Evolutionary conservation across 768 basidiomycete species (phyloP), one percentile per base, ranked within the genome.

Genomic region (Boletus coccyginus): DNA sequence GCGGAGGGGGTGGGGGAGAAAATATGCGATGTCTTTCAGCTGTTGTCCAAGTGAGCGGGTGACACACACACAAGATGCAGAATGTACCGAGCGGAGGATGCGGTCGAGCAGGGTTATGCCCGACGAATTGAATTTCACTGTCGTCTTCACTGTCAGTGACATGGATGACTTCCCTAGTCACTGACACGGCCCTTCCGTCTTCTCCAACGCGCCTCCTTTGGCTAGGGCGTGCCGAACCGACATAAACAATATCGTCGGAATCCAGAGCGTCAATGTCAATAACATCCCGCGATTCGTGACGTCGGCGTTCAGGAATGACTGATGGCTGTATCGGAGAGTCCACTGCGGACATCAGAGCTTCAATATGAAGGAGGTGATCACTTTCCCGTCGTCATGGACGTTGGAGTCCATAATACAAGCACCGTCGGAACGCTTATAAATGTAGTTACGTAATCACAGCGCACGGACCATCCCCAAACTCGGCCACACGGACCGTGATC

Each of bases 1-100:
- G 73, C 14, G 73, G 72, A 33, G 75, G 78, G 9, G 82, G 82
- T 14, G 85, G 82, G 29, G 82, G 82, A 1, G 81, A 76, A 45
- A 74, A 70, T 33, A 78, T 62, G 29, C 62, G 70, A 14, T 55
- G 61, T 52, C 71, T 64, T 36, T 52, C 47, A 8, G 53, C 64
- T 66, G 27, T 36, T 17, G 33, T 16, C 16, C 51, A 24, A 19
- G 53, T 61, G 27, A 53, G 32, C 5, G 36, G 14, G 12, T n/a
- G 29, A 36, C 35, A 53, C 46, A 29, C 11, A 54, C 11, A 41
- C 8, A 24, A 14, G 21, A 48, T 4, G n/a, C 9, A 6, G 27
- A 35, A 48, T 68, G 31, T 44, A 72, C 72, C 56, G 17, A 46
- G 54, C 10, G 63, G 58, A 0, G 56, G 56, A 39, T 46, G 61